These are phyloP conservation scores for Scedosporium aurantiacum DNA, from an alignment of 2,329 filamentous ascomycete genomes.

Conservation along the genomic window DNA sequence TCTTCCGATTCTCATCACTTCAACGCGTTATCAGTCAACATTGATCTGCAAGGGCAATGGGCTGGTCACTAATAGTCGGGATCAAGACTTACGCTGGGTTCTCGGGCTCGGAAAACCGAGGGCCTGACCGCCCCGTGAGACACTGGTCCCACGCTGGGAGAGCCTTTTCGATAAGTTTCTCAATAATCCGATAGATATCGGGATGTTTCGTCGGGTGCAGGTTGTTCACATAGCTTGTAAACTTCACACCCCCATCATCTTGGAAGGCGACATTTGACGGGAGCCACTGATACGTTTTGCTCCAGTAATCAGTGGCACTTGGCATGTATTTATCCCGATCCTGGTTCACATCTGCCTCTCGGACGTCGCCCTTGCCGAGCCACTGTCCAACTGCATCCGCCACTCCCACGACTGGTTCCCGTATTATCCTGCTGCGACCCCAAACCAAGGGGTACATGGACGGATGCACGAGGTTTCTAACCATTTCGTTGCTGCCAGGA, in stretches of 20 bases:
- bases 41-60: too few relatives aligned
- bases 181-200: constrained; percentile 22
- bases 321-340: too few relatives aligned
- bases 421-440: constrained; percentile 28
- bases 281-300: constrained; percentile 18
- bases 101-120: not conserved
- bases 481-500: constrained; percentile 36
- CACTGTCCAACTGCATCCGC: constrained; percentile 15
- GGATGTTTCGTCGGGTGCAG: constrained; percentile 24
- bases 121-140: constrained; percentile 20
- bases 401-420: constrained; percentile 22
- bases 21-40: too few relatives aligned
- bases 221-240: constrained; percentile 36
- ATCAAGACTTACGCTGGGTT: not conserved
- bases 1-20: too few relatives aligned
- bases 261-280: constrained; percentile 27
- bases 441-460: constrained; percentile 50
- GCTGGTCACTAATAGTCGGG: too few relatives aligned
- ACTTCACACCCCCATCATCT: constrained; percentile 18
- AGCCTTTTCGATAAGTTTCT: constrained; percentile 21
- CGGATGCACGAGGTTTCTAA: constrained; percentile 46
- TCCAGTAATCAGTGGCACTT: constrained; percentile 13
- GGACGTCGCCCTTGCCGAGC: constrained; percentile 16
- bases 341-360: not conserved
- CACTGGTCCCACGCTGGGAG: constrained; percentile 37